Evolutionary conservation across 2,329 filamentous ascomycete species (phyloP), one percentile per base, ranked within the genome.

Genomic region (Taxawa tesnikishii): DNA sequence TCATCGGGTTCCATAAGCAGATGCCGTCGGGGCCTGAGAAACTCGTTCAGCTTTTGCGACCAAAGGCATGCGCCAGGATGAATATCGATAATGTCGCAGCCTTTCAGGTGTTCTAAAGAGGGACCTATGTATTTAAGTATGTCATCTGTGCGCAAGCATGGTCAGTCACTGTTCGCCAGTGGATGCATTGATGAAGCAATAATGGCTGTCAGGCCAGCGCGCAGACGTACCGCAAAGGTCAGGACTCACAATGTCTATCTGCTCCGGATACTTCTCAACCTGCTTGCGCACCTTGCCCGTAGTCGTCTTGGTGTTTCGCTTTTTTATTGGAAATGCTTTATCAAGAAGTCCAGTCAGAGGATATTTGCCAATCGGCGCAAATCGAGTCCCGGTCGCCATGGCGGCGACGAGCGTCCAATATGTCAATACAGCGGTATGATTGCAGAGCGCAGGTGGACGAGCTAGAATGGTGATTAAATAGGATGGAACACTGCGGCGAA

Each of bases 51-150:
- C 46, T 79, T 82, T 16, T 64, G 63, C 19, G 87, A 93, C 73
- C 80, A 90, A 3, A 93, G 33, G 6, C 85, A 83, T 1, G 62
- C 61, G 10, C 85, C 85, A 0, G 88, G 88, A 52, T 87, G 83
- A 34, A 94, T 62, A 50, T 96, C 88, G 45, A 98, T 63, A 27
- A 96, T 68, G 46, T 93, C 85, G 56, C 87, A 85, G 33, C 83
- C 82, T 30, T 65, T 61, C 53, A 90, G 78, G 27, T 73, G 70
- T 19, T 73, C 60, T 12, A 96, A 67, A 3, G 74, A 75, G 1
- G 70, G 68, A 3, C 70, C 73, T n/a, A 92, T 59, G 38, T 82
- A 82, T 5, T 71, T 51, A 28, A 93, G 45, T 10, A 81, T 60
- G 44, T 88, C 76, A 48, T 84, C 80, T 76, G n/a, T n/a, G n/a